phyloP scores from a whole-genome alignment of 2,329 filamentous ascomycete species.

The Diaporthe vaccinii region DNA sequence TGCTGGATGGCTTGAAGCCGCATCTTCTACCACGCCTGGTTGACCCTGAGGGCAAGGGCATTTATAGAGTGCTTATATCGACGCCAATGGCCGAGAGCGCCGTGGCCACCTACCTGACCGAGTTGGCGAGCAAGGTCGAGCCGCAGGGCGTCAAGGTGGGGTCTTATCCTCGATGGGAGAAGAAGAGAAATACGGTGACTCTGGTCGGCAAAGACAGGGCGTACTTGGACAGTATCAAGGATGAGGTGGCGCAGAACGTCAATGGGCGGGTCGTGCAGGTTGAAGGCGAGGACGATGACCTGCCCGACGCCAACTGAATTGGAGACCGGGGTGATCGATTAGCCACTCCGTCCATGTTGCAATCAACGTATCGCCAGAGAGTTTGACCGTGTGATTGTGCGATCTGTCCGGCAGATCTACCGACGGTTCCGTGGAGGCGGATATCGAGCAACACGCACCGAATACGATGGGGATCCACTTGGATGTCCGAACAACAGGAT shows the following conservation, averaged over 20 bases:
- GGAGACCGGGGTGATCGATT: not conserved
- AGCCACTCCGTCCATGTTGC: not conserved
- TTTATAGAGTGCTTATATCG: slow-evolving; percentile 83
- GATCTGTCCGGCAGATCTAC: slow-evolving; percentile 23
- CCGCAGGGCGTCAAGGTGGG: slow-evolving; percentile 90
- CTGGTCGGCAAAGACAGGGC: slow-evolving; percentile 82
- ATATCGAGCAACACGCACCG: not conserved
- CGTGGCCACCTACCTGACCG: slow-evolving; percentile 85
- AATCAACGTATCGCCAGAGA: not conserved
- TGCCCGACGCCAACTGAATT: slow-evolving; percentile 18
- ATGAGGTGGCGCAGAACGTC: slow-evolving; percentile 83
- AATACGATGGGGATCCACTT: slow-evolving; percentile 15
- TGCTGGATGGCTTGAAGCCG: slow-evolving; percentile 84
- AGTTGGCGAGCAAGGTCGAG: slow-evolving; percentile 80
- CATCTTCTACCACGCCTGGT: slow-evolving; percentile 76
- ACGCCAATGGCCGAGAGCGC: slow-evolving; percentile 90
- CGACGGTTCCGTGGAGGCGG: not conserved
- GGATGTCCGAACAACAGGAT: not conserved
- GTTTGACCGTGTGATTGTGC: slow-evolving; percentile 10
- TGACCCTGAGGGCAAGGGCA: slow-evolving; percentile 86
- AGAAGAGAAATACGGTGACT: slow-evolving; percentile 89
- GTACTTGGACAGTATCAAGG: slow-evolving; percentile 82
- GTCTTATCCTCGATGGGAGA: slow-evolving; percentile 94
- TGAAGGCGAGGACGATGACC: slow-evolving; percentile 79
- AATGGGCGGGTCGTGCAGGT: slow-evolving; percentile 76